A percentile compares a stretch with the other conserved stretches of the same genome.
Evolutionary conservation across 2,329 filamentous ascomycete genomes (phyloP).

Genomic region (Nothomitra cinnamomea): DNA sequence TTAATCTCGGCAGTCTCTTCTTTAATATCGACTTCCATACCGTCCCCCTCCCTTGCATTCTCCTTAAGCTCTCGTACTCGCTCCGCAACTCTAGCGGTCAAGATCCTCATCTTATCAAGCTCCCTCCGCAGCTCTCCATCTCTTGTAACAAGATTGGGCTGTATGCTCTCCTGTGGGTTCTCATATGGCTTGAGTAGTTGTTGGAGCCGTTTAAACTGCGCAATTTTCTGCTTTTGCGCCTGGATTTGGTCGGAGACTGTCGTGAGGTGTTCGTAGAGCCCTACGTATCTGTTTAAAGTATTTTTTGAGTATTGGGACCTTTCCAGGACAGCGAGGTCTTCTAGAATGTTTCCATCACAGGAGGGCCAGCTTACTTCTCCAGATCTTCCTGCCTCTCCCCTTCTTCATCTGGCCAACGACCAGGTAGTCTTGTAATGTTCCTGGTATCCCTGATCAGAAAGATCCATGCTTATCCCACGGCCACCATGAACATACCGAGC

Average conservation of each 20-base stretch:
- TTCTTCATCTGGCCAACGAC: conserved; percentile 18
- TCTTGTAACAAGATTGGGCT: conserved; percentile 35
- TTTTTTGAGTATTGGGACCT: not conserved
- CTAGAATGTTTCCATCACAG: too few species aligned
- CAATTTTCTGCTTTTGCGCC: conserved; percentile 27
- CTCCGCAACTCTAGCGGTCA: conserved; percentile 26
- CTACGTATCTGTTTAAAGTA: conserved; percentile 20
- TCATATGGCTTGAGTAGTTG: conserved; percentile 31
- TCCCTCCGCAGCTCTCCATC: conserved; percentile 33
- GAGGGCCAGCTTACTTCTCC: conserved; percentile 15
- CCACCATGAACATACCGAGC: conserved; percentile 17
- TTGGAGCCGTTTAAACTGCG: conserved; percentile 28
- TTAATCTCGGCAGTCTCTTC: not conserved
- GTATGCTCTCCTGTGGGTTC: conserved; percentile 31
- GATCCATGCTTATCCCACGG: not conserved
- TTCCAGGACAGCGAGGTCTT: not conserved
- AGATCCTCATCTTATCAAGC: conserved; percentile 30
- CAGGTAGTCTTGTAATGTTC: conserved; percentile 23
- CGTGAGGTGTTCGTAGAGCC: conserved; percentile 26
- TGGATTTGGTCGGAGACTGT: conserved; percentile 28
- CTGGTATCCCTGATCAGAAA: conserved; percentile 12
- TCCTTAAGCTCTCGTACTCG: conserved; percentile 19
- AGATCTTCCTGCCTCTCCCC: conserved; percentile 18
- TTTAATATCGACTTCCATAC: conserved; percentile 9
- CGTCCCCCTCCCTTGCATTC: conserved; percentile 8